Evolutionary conservation across 2,329 filamentous ascomycete species (phyloP), one percentile per base, ranked within the genome.

Genomic region (Tolypocladium endophyticum): DNA sequence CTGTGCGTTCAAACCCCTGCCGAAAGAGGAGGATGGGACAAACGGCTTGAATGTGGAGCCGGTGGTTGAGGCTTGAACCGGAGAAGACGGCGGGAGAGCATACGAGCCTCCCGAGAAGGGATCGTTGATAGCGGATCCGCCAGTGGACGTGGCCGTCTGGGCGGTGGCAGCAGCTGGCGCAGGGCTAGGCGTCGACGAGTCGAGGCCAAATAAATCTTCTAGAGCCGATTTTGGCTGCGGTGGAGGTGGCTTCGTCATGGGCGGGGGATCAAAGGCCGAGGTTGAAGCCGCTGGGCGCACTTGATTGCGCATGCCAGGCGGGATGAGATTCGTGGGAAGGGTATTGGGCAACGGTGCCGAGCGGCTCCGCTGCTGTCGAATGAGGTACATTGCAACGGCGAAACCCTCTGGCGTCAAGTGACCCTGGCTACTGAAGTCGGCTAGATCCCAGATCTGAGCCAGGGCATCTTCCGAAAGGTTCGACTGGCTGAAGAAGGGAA

Each of bases 351-450:
- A 74, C 35, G 84, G 77, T 47, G 75, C 76, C 38, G 77, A 71
- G 60, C 85, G 85, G 63, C 83, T 88, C 58, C 92, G 84, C 72
- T 97, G 92, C 71, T 96, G 90, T 62, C 92, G 85, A 67, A 99
- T 97, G 57, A 99, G 80, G 71, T 95, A 95, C 92, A 99, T 97
- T 58, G 94, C 93, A 55, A 99, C 92, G 0, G 94, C 92, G 70
- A 99, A 99, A 67, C 96, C 92, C 65, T 99, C 94, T 66, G 85
- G 86, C 55, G 83, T 92, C 60, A 99, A 78, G 60, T 88, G 87
- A 14, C 94, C 94, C 66, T 92, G 89, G 9, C 91, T 94, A 69
- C 90, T 91, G 73, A 97, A 91, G 74, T 99, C 94, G 18, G 94
- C 88, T 36, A 99, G 83, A 72, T 99, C 94, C 94, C 94, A 99